phyloP scores from a whole-genome alignment of 441 rosid species.

The Codiaeum variegatum region DNA sequence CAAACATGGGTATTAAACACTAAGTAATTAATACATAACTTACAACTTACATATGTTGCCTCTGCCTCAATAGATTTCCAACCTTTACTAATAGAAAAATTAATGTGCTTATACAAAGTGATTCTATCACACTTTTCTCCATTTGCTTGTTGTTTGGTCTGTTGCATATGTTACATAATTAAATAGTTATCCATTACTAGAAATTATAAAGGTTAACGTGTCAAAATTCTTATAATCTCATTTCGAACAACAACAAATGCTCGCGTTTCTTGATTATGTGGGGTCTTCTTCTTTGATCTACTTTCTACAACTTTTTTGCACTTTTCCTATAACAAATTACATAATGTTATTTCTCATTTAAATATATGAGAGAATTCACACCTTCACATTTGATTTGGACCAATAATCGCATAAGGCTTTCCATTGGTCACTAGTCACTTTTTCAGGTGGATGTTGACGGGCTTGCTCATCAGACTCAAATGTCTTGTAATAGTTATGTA shows the following conservation, averaged over 20 bases:
- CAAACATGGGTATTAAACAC: neutral
- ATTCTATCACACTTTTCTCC: neutral
- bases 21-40: no score
- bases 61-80: neutral
- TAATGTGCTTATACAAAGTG: neutral
- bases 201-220: neutral
- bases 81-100: neutral
- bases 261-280: neutral
- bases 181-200: no score
- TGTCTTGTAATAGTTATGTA: neutral
- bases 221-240: neutral
- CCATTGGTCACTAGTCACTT: neutral
- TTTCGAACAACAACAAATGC: neutral
- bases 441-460: neutral
- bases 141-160: neutral
- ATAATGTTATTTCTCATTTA: neutral
- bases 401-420: neutral
- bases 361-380: neutral
- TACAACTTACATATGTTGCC: neutral
- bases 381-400: neutral
- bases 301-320: neutral
- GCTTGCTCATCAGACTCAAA: neutral
- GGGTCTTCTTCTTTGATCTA: neutral
- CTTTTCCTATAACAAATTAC: neutral
- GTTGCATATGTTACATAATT: neutral